Evolutionary conservation across 176 grass and related monocot genomes (phyloP), one percentile per base, ranked within the genome.

Genomic region (Paspalum notatum): DNA sequence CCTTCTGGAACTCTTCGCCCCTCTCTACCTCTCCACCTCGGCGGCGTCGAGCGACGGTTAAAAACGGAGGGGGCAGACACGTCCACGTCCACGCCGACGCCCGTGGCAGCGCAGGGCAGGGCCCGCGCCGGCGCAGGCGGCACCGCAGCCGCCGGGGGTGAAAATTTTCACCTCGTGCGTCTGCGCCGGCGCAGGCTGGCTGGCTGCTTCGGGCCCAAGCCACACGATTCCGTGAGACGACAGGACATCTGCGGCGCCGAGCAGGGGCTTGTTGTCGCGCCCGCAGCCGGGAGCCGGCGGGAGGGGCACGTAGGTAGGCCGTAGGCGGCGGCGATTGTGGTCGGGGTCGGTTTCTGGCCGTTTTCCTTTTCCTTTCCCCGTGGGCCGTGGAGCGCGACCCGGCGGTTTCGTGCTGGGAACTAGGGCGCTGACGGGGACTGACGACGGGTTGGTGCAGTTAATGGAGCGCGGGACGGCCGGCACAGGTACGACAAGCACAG

Each of bases 81-180:
- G 66, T 53, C 49, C 15, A 17, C 57, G 60, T 0, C 18, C 17
- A 7, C 27, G 64, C 75, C 49, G 17, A 6, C 40, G 42, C 7
- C 42, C 42, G 42, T 8, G 42, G 42, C 7, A 6, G 5, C 40
- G 40, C 5, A 42, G 15, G 37, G 52, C 32, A 57, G 44, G 66
- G 66, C 32, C 25, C 58, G 43, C 74, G 58, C 17, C 24, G 44
- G 58, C 75, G 49, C 51, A 40, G 2, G 9, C 9, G 54, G 40
- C 24, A 12, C 25, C 24, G 66, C 46, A 20, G 70, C 81, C 71
- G 49, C 21, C 39, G 38, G 39, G 16, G n/a, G n/a, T n/a, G n/a
- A n/a, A n/a, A n/a, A n/a, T 65, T 75, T 64, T 60, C 18, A 3
- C 40, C 73, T 26, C 41, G 74, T 76, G 57, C 55, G 42, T 4